Base-by-base conservation (phyloP, 1,284 basidiomycete genomes). In the Fomitopsis schrenkii region DNA sequence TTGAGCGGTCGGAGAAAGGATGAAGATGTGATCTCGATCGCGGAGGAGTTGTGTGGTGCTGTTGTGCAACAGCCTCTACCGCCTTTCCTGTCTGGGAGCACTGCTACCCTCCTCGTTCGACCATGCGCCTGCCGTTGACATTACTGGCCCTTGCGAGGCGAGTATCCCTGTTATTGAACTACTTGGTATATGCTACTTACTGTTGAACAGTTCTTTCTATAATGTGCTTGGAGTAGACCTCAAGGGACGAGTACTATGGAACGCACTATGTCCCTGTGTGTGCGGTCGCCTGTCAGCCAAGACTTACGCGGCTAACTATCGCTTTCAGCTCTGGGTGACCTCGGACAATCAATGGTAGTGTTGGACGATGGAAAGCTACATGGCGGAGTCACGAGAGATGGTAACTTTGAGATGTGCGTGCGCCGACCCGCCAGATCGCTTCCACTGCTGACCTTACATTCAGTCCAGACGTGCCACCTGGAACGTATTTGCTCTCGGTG, bases 401-500 rank as follows among this genome's bases (percentile, higher is more conserved):
- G 90, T 42, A 76, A 74, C 55, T 92, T 92, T 70, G 72, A 76
- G 36, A 90, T 92, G 90, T 90, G 67, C 64, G 80, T 74, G 28
- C 28, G n/a, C 9, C 15, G 6, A 2, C 3, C 17, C 48, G 26
- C 5, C 28, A 33, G 28, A 8, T 50, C 48, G 28, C 48, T 15
- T 33, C 28, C 15, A 22, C 22, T 50, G 5, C 17, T 50, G 8
- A 50, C 53, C 62, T 40, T 55, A 17, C 44, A 22, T 26, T 2
- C 55, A 91, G 90, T 74, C 81, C 83, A 54, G 80, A 85, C 66
- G 86, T 91, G 48, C 78, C 81, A 33, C 71, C 76, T 14, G 90
- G 90, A 42, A 84, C 81, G 14, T 90, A 92, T 67, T 69, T 90
- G 28, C 78, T 92, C 40, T 87, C 86, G 4, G 83, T 91, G 7